Base-by-base conservation (phyloP, 2,329 filamentous ascomycete genomes). In the Colletotrichum tanaceti region DNA sequence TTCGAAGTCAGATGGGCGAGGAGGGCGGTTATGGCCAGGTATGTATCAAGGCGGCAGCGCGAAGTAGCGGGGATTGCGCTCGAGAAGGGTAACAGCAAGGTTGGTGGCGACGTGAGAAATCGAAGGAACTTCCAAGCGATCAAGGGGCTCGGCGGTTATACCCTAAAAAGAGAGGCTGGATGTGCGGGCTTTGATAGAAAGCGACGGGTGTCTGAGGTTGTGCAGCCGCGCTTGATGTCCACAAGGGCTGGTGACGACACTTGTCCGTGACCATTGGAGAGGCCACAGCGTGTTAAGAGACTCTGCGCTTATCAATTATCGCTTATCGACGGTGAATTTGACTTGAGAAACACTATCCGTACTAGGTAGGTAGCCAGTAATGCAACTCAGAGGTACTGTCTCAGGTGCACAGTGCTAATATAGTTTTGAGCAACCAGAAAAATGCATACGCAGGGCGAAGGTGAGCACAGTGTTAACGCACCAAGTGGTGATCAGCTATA, bases 241-340 rank as follows among this genome's bases (percentile, higher is more conserved):
- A 18, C 18, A 13, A 22, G 24, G 35, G 57, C 46, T 39, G 20
- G 65, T 67, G 65, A 67, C 65, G 65, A 64, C 59, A 67, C 65
- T 67, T 64, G 38, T 58, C 59, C 28, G 39, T 16, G 46, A 18
- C 9, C n/a, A 16, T 32, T 50, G 43, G 50, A 16, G 32, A 43
- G 32, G 58, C 39, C 22, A 38, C 35, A 57, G 47, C 59, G 52
- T 50, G 43, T 63, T 43, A n/a, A 63, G n/a, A 59, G 24, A 4
- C 43, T 28, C 39, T 63, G 44, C 44, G 50, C 64, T 57, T 63
- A 66, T 52, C 14, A 24, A 32, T 35, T 44, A 66, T 57, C 44
- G 50, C 64, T 57, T 63, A 66, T 52, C 14, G 18, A 44, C 22
- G 44, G 28, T 18, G 11, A 5, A 32, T 28, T 22, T 9, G 11